Conservation (phyloP, 2,329 filamentous ascomycete genomes). For the Venturia asperata region DNA sequence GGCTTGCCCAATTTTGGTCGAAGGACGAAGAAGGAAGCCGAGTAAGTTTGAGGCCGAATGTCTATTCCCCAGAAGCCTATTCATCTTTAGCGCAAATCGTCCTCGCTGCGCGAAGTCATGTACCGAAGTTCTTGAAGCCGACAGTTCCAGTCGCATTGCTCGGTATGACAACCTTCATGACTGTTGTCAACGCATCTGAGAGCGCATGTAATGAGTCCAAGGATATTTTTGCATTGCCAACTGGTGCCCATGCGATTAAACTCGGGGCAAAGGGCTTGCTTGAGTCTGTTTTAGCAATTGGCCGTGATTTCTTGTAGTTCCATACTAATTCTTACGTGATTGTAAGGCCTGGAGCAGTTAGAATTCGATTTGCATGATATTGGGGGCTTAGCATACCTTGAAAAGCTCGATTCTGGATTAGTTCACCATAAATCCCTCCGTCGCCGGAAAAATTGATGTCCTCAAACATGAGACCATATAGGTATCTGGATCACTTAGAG, state of each 20-base stretch:
- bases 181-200: slow-evolving; percentile 39
- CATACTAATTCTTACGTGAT: slow-evolving; percentile 20
- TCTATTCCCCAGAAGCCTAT: slow-evolving; percentile 46
- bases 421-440: slow-evolving; percentile 64
- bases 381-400: slow-evolving; percentile 38
- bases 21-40: slow-evolving; percentile 45
- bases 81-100: background rate
- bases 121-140: slow-evolving; percentile 43
- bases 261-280: slow-evolving; percentile 28
- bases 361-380: slow-evolving; percentile 26
- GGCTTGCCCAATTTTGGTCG: slow-evolving; percentile 30
- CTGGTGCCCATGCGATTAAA: slow-evolving; percentile 26
- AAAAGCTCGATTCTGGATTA: slow-evolving; percentile 65
- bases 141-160: slow-evolving; percentile 35
- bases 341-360: slow-evolving; percentile 22
- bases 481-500: background rate
- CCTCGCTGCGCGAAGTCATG: background rate
- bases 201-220: slow-evolving; percentile 39
- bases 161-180: slow-evolving; percentile 35
- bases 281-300: slow-evolving; percentile 23
- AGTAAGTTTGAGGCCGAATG: slow-evolving; percentile 42
- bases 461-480: slow-evolving; percentile 29
- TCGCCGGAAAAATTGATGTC: slow-evolving; percentile 64
- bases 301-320: background rate
- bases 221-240: slow-evolving; percentile 31